Evolutionary conservation across 352 stramenopile genomes (phyloP), one percentile per base, ranked within the genome.

Genomic region (Pseudoperonospora humuli): DNA sequence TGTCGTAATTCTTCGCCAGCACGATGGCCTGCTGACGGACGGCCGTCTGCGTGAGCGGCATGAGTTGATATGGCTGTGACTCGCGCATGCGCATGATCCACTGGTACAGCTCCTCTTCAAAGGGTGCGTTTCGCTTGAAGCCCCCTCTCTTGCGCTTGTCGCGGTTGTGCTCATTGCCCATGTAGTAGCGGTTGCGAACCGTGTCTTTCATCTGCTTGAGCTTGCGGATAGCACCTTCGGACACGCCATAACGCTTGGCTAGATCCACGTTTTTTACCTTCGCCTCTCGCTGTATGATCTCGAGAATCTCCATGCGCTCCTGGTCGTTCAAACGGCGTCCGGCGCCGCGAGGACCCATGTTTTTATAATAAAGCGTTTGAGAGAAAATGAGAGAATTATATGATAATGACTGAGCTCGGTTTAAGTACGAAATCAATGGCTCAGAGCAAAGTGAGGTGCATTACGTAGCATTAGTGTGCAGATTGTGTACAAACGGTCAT

Each of bases 241-340:
- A 92, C 19, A 93, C 79, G 40, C 79, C 82, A 52, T 93, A 93
- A 28, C 69, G 70, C 54, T 90, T 87, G 17, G 78, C 82, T 14
- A 93, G 59, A 46, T 88, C 75, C 38, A 92, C 81, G 44, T 90
- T 91, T 63, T 90, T 88, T 21, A 91, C 75, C 58, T 90, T 91
- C 39, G 57, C 48, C 50, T 90, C 81, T n/a, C 67, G 69, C 42
- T 80, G 67, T 27, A 89, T 64, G 43, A 84, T 81, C 45, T 89
- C 73, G 39, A 93, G 64, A 50, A 93, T 93, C 58, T 93, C 78
- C 78, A 93, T 93, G 60, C 81, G 81, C 63, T 93, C 70, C 57
- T 93, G 79, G 72, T 93, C 81, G 51, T 86, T 93, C 50, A 93
- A 62, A 2, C 81, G 78, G 23, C 78, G 71, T 39, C 81, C 81